Evolutionary conservation across 2,329 filamentous ascomycete species (phyloP).

Genomic region (Helotiales sp.): DNA sequence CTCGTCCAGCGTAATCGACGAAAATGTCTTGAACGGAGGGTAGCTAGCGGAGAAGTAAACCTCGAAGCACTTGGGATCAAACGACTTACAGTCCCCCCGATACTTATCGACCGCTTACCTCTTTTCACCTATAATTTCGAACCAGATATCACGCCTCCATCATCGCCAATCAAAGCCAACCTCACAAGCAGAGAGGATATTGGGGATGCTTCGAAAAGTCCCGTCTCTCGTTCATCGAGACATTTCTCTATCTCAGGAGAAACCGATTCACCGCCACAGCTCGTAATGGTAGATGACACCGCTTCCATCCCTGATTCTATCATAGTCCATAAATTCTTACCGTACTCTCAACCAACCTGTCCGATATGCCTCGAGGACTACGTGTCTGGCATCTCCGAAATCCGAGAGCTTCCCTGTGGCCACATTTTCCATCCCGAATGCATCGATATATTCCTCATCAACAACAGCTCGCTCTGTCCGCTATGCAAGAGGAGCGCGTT

Average conservation of each 20-base stretch:
- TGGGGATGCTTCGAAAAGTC: neutral
- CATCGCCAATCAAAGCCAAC: constrained; percentile 35
- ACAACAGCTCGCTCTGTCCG: constrained; percentile 84
- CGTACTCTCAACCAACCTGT: constrained; percentile 76
- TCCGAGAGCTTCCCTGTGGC: constrained; percentile 83
- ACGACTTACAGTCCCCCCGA: constrained; percentile 71
- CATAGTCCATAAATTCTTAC: constrained; percentile 35
- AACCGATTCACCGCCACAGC: constrained; percentile 1
- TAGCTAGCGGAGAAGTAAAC: constrained; percentile 78
- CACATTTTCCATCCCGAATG: constrained; percentile 95
- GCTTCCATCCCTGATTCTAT: constrained; percentile 11
- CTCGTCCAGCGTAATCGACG: constrained; percentile 72
- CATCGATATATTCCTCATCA: constrained; percentile 79
- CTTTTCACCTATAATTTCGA: constrained; percentile 73
- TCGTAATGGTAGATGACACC: constrained; percentile 18
- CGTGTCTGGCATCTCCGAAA: constrained; percentile 64
- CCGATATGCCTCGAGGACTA: constrained; percentile 90
- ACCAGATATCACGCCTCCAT: constrained; percentile 40
- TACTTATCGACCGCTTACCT: constrained; percentile 72
- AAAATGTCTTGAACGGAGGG: constrained; percentile 64
- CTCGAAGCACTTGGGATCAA: constrained; percentile 85
- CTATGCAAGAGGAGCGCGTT: constrained; percentile 85
- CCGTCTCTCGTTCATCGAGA: neutral
- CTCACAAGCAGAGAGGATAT: neutral
- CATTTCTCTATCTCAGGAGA: constrained; percentile 1